Evolutionary conservation across 495 filamentous ascomycete species (phyloP), one percentile per base, ranked within the genome.

Genomic region (Coniosporium apollinis): DNA sequence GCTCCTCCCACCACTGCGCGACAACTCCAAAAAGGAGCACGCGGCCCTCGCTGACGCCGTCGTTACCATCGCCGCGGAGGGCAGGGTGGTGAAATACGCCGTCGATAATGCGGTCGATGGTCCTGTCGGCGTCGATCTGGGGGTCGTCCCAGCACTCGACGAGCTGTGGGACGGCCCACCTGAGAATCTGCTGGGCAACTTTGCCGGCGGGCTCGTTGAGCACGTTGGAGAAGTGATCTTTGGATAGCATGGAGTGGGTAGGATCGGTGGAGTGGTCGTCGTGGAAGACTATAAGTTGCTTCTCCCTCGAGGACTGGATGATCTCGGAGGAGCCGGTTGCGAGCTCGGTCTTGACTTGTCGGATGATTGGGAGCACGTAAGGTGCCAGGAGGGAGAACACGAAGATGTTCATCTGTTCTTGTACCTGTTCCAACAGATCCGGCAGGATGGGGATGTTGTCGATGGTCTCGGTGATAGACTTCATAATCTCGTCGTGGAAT

Each of bases 231-330:
- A 91, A 93, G 50, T 93, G 84, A 46, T 92, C 85, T 62, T 94
- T 94, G 28, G 80, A 81, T 14, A 94, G 68, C 85, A 93, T 94
- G n/a, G 79, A 85, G 54, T 94, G 85, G 7, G 85, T 94, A 5
- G 85, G 85, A 49, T 94, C 75, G 15, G 70, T 69, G 33, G 55
- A 77, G 24, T 60, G 29, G 42, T 86, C 74, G 44, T 94, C 74
- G n/a, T 76, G 48, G 56, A 91, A 94, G 19, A 94, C 82, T 35
- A 83, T 68, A 43, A 75, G 71, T 54, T 94, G 85, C 52, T 84
- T 72, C 26, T 79, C 69, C 49, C 74, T 67, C 50, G 76, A 80
- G 53, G 69, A 77, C 41, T 78, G 66, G 38, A 94, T 93, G 42
- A 94, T 74, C 51, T 91, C 84, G 1, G 67, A 69, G n/a, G 81